A percentile compares a stretch with the other conserved stretches of the same genome.
These are phyloP conservation scores for Synchytrium microbalum DNA, from an alignment of 371 early-diverging fungal species.

Conservation along the genomic window DNA sequence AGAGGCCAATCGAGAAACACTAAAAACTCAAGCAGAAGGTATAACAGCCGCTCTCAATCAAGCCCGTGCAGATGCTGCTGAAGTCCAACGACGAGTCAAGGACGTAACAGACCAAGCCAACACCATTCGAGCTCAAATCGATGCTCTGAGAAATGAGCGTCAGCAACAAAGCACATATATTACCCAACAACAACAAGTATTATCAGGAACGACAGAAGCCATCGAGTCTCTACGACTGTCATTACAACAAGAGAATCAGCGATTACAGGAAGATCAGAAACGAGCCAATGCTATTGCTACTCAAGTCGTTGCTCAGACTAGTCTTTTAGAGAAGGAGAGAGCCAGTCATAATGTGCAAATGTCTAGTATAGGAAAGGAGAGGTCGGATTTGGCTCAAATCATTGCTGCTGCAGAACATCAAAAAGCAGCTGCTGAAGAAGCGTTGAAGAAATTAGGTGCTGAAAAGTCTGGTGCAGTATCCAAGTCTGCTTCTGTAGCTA, in stretches of 20 bases:
- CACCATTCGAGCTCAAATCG: not conserved
- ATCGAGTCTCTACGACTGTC: not conserved
- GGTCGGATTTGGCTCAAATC: not conserved
- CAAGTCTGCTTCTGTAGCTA: not conserved
- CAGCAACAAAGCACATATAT: not conserved
- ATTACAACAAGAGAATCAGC: not conserved
- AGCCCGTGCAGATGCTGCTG: not conserved
- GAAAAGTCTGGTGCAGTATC: not conserved
- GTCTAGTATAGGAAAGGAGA: not conserved
- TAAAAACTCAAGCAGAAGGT: not conserved
- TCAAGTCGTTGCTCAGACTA: not conserved
- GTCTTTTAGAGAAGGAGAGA: not conserved
- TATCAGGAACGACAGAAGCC: not conserved
- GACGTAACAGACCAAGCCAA: not conserved
- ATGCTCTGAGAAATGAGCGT: not conserved
- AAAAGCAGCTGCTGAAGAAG: not conserved
- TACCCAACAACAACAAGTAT: not conserved
- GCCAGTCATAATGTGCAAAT: not conserved
- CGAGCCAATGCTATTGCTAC: not conserved
- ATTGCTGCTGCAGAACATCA: not conserved
- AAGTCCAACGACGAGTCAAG: not conserved
- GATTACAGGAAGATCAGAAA: not conserved
- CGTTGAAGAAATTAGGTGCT: not conserved
- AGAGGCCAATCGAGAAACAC: not conserved
- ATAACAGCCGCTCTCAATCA: not conserved